These are phyloP conservation scores for Phanerochaete carnosa DNA, from an alignment of 768 basidiomycete genomes.

Conservation along the genomic window DNA sequence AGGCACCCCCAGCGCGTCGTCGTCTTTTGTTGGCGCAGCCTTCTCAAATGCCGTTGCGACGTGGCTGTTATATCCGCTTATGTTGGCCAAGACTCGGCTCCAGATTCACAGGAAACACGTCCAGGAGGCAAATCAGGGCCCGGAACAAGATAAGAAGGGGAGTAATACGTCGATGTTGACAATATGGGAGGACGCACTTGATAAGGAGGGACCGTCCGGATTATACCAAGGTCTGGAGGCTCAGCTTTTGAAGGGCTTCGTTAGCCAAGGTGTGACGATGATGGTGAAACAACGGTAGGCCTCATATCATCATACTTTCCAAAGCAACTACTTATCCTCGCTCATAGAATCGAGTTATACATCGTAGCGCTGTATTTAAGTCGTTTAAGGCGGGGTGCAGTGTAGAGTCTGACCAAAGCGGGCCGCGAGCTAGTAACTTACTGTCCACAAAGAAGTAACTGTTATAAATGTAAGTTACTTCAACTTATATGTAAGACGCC, in stretches of 20 bases:
- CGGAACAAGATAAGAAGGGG: slow-evolving; percentile 12
- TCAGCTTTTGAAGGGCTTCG: slow-evolving; percentile 50
- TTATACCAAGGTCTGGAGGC: slow-evolving; percentile 53
- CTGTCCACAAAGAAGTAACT: too few relatives aligned
- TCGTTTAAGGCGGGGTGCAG: background rate
- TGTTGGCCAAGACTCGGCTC: slow-evolving; percentile 56
- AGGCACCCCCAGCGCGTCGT: slow-evolving; percentile 31
- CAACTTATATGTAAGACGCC: too few relatives aligned
- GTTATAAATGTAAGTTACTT: too few relatives aligned
- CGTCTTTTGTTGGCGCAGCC: slow-evolving; percentile 57
- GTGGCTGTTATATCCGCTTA: slow-evolving; percentile 51
- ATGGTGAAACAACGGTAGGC: slow-evolving; percentile 51
- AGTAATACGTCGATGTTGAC: slow-evolving; percentile 16
- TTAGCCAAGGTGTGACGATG: slow-evolving; percentile 57
- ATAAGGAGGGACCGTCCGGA: slow-evolving; percentile 19
- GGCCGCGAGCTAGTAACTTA: too few relatives aligned
- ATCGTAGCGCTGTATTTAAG: slow-evolving; percentile 9
- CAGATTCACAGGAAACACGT: slow-evolving; percentile 38
- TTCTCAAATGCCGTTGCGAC: slow-evolving; percentile 50
- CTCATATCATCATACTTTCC: background rate
- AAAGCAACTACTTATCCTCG: background rate
- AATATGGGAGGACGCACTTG: slow-evolving; percentile 16
- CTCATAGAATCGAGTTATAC: slow-evolving; percentile 1
- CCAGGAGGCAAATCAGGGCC: slow-evolving; percentile 7
- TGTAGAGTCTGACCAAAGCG: too few relatives aligned